Conservation (phyloP, 2,329 filamentous ascomycete genomes). For the Nothophaeocryptopus gaeumannii region DNA sequence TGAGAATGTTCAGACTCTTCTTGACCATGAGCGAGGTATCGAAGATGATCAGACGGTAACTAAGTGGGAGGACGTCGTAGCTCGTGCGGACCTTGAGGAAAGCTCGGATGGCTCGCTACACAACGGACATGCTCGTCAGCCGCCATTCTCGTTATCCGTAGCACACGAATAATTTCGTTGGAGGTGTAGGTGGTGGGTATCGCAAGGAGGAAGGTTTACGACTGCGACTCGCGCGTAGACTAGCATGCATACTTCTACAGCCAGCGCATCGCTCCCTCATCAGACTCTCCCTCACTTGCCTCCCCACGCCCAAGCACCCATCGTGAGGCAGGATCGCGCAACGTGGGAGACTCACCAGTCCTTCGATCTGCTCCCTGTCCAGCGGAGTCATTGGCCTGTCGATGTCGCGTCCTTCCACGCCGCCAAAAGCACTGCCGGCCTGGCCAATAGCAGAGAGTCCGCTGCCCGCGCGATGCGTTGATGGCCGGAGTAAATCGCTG, state of each 20-base stretch:
- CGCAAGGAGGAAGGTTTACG: background rate
- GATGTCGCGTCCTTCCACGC: no score
- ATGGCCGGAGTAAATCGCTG: constrained; percentile 18
- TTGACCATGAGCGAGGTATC: constrained; percentile 94
- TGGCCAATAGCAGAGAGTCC: no score
- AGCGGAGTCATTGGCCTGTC: constrained; percentile 41
- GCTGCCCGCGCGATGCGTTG: background rate
- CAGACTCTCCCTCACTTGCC: no score
- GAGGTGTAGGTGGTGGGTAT: background rate
- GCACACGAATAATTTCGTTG: no score
- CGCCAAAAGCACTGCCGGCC: no score
- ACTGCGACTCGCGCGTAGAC: no score
- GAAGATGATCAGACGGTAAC: constrained; percentile 91
- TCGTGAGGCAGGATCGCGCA: no score
- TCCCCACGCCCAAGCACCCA: no score
- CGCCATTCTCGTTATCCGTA: background rate
- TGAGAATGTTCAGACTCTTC: constrained; percentile 92
- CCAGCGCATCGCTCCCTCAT: no score
- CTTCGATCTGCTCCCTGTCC: constrained; percentile 74
- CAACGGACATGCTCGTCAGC: constrained; percentile 4
- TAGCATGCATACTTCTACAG: no score
- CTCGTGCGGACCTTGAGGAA: constrained; percentile 95
- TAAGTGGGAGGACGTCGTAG: constrained; percentile 95
- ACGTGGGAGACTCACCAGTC: constrained; percentile 59
- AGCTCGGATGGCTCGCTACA: constrained; percentile 82